Conservation (phyloP, 306 rosid species). For the Calophaca sinica region DNA sequence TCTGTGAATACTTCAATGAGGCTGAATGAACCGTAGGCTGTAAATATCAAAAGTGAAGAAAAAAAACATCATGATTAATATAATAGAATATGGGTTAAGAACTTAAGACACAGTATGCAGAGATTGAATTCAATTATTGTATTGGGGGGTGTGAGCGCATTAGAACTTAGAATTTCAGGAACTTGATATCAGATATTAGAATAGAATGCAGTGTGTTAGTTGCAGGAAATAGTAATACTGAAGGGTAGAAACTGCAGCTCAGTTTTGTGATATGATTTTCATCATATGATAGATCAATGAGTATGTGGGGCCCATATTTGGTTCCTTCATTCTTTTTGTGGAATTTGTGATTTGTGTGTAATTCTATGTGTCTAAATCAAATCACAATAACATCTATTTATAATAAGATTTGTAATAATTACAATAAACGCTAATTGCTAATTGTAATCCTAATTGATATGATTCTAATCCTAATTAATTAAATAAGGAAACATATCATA, state of each 20-base stretch:
- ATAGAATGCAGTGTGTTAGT: not conserved
- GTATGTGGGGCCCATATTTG: conserved; percentile 4
- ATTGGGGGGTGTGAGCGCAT: not conserved
- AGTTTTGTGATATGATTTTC: conserved; percentile 11
- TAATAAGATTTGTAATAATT: no score
- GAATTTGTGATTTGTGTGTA: no score
- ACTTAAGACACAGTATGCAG: conserved; percentile 26
- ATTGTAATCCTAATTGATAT: no score
- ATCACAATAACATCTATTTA: no score
- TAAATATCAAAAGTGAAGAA: conserved; percentile 41
- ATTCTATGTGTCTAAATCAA: no score
- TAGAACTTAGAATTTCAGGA: not conserved
- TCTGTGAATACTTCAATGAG: conserved; percentile 82
- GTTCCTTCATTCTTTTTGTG: conserved; percentile 27
- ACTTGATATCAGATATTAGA: conserved; percentile 23
- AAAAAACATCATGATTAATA: conserved; percentile 29
- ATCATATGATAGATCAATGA: conserved; percentile 16
- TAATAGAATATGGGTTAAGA: conserved; percentile 12
- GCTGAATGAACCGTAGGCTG: conserved; percentile 96
- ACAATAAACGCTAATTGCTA: no score
- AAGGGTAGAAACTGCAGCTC: not conserved
- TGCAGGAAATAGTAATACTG: conserved; percentile 26
- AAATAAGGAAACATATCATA: no score
- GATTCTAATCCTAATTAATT: no score
- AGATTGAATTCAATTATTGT: conserved; percentile 12